Conservation (phyloP, 2,329 filamentous ascomycete species). For the Fusarium anthophilum region DNA sequence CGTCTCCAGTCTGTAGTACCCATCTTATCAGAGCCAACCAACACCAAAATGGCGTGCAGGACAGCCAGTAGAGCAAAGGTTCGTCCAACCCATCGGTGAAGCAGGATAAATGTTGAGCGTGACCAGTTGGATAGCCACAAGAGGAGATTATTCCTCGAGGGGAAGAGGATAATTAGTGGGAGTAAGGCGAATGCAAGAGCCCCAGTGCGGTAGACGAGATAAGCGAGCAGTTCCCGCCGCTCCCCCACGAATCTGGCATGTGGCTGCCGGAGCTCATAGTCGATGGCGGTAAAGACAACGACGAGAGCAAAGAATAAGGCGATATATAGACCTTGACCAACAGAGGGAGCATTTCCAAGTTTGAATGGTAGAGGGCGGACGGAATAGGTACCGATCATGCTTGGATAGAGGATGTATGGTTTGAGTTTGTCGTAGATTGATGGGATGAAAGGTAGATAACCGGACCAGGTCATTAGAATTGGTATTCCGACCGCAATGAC, state of each 20-base stretch:
- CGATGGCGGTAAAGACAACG: neutral
- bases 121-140: conserved; percentile 9
- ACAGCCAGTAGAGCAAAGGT: conserved; percentile 4
- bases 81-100: conserved; percentile 6
- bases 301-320: neutral
- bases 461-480: neutral
- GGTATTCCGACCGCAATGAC: neutral
- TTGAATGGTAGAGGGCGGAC: conserved; percentile 6
- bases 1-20: neutral
- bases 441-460: neutral
- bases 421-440: conserved; percentile 12
- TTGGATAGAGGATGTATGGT: conserved; percentile 12
- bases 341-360: neutral
- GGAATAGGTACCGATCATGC: conserved; percentile 15
- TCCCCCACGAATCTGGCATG: neutral
- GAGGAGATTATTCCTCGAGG: neutral
- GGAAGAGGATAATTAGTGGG: conserved; percentile 1
- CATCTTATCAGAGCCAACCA: neutral
- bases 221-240: neutral
- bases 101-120: neutral
- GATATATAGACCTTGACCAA: conserved; percentile 6
- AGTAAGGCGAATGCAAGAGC: conserved; percentile 1
- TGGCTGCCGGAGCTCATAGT: neutral
- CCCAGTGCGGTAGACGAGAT: conserved; percentile 7
- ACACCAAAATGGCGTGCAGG: neutral